A percentile compares a stretch with the other conserved stretches of the same genome.
Evolutionary conservation across 2,329 filamentous ascomycete species (phyloP).

Genomic region (Falciphora oryzae): DNA sequence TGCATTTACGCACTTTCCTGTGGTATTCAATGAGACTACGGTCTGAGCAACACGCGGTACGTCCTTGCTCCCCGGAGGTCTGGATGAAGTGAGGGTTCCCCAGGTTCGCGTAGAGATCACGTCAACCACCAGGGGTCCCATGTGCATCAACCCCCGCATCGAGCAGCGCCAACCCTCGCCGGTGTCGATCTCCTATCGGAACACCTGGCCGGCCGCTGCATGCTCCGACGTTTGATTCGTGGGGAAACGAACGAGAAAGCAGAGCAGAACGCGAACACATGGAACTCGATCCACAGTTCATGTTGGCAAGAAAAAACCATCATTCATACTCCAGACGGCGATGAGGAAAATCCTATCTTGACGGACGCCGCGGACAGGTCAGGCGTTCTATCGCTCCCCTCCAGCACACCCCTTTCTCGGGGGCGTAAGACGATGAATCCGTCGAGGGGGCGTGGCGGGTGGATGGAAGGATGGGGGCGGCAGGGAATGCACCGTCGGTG

Average conservation of each 20-base stretch:
- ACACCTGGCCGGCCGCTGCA: too few species aligned
- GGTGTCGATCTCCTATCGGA: neutral
- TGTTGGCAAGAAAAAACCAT: neutral
- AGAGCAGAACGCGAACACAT: too few species aligned
- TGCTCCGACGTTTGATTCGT: neutral
- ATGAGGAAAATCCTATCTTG: neutral
- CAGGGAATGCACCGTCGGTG: slow-evolving; percentile 5
- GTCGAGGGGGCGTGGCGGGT: neutral
- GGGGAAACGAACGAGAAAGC: neutral
- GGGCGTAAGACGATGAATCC: neutral
- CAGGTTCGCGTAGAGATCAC: neutral
- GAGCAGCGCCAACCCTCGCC: neutral
- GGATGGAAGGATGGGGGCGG: neutral
- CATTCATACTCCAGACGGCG: too few species aligned
- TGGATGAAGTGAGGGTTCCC: neutral
- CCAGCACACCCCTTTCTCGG: neutral
- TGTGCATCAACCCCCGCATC: neutral
- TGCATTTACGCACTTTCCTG: too few species aligned
- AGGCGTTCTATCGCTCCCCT: neutral
- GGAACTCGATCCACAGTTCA: too few species aligned
- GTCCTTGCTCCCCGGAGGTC: too few species aligned
- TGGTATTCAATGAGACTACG: neutral
- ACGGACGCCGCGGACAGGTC: too few species aligned
- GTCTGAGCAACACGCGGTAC: neutral
- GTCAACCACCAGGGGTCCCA: neutral